Conservation (phyloP, 768 basidiomycete species). For the Atractiella rhizophila region DNA sequence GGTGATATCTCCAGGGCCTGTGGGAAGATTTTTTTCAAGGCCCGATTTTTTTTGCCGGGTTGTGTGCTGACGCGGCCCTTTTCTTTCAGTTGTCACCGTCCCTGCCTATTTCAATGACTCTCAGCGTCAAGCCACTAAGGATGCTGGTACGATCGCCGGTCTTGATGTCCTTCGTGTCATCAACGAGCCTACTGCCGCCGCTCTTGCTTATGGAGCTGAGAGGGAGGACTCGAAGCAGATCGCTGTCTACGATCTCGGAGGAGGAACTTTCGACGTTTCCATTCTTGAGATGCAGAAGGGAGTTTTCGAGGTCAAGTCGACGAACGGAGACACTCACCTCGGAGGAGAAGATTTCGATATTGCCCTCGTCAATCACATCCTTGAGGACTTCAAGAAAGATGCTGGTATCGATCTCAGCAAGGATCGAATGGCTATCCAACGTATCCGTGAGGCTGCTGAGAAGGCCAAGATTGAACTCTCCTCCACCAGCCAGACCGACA, state of each 20-base stretch:
- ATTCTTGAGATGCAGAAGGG: conserved; percentile 99
- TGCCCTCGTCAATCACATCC: conserved; percentile 54
- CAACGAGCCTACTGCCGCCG: conserved; percentile 96
- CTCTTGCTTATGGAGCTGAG: conserved; percentile 91
- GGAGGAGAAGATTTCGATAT: conserved; percentile 96
- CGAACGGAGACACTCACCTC: conserved; percentile 95
- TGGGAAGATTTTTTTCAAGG: background rate
- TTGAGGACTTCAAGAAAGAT: conserved; percentile 87
- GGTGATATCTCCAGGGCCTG: background rate
- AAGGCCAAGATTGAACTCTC: conserved; percentile 98
- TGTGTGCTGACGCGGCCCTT: background rate
- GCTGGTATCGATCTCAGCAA: conserved; percentile 48
- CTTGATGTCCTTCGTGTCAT: conserved; percentile 93
- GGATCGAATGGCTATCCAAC: conserved; percentile 92
- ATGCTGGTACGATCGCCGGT: conserved; percentile 91
- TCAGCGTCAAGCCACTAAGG: conserved; percentile 93
- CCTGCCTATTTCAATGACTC: conserved; percentile 99
- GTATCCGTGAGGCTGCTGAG: conserved; percentile 95
- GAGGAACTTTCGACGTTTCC: conserved; percentile 98
- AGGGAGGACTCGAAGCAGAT: conserved; percentile 51
- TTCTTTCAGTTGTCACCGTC: conserved; percentile 51
- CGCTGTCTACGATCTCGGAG: conserved; percentile 94
- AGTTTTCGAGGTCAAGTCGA: conserved; percentile 98
- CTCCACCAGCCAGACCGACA: conserved; percentile 78
- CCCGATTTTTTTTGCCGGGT: background rate